Base-by-base conservation (phyloP, 2,329 filamentous ascomycete species). In the Fulvia fulva region DNA sequence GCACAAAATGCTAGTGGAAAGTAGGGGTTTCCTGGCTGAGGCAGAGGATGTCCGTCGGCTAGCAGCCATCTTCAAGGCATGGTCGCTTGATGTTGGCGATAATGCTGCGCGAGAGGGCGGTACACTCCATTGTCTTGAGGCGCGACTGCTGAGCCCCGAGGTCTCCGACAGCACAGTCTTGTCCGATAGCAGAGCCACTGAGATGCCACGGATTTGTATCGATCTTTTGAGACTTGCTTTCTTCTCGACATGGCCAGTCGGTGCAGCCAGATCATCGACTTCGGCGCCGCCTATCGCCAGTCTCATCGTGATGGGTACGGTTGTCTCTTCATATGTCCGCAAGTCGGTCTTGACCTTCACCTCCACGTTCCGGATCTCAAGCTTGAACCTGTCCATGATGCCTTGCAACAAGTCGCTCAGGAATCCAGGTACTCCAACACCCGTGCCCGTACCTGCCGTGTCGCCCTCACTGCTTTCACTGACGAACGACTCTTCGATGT, bases 351-450 rank as follows among this genome's bases (percentile, higher is more conserved):
- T 86, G 19, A 91, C 75, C 65, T 86, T 83, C 62, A 91, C 80
- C 11, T 80, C 81, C 56, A 93, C 81, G 25, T 84, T 81, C 52
- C 81, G 82, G 58, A 93, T 84, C 51, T 78, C 79, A 25, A 93
- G 75, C 68, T 89, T 83, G 56, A 87, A 79, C 47, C 89, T 82
- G 72, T 94, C 88, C 25, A 88, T 76, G 51, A 92, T 84, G 28
- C 88, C 88, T 64, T 91, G 86, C 5, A 93, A 73, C 63, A 91
- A 90, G 63, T 83, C 83, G 44, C 87, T 83, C 49, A 94, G 76
- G 63, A 91, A 90, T 0, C 77, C 78, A 5, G 89, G 89, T 4
- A 93, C 76, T 1, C 85, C 86, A 30, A 91, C 76, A 1, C 84
- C 76, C 63, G 88, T 83, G 1, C 89, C 89, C 22, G 87, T 90